Percentiles rank a stretch among this genome's conserved stretches.
These are phyloP conservation scores for Ophiostoma himal-ulmi DNA, from an alignment of 2,329 filamentous ascomycete species.

Conservation along the genomic window DNA sequence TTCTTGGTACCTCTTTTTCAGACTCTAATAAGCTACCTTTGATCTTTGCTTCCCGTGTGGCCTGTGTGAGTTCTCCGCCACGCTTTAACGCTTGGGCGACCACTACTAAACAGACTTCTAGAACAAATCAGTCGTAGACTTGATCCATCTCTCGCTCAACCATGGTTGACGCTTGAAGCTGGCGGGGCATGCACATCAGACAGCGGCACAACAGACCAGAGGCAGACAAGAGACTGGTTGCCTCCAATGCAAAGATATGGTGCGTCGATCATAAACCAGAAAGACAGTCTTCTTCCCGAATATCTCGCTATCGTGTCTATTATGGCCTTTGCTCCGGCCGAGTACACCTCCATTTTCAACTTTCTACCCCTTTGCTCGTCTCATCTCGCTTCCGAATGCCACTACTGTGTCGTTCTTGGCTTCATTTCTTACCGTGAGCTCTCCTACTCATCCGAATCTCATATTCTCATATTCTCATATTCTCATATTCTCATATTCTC, in stretches of 20 bases:
- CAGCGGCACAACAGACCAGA: not conserved
- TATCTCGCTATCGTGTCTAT: not conserved
- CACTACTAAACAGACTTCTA: not conserved
- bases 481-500: too few relatives aligned
- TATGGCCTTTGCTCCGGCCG: not conserved
- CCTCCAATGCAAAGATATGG: not conserved
- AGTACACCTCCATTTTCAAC: not conserved
- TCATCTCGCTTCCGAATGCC: slow-evolving; percentile 3
- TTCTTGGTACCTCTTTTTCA: too few relatives aligned
- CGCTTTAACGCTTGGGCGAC: not conserved
- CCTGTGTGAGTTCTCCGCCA: not conserved
- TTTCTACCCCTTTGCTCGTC: not conserved
- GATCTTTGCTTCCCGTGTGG: not conserved
- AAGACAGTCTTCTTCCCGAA: too few relatives aligned
- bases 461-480: too few relatives aligned
- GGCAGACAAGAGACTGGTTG: not conserved
- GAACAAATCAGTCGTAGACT: not conserved
- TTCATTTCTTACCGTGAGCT: not conserved
- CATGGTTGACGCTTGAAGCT: not conserved
- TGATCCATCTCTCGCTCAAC: not conserved
- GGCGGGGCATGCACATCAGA: not conserved
- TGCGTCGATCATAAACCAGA: not conserved
- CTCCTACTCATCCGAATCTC: not conserved
- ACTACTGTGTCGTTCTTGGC: not conserved
- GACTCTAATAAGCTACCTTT: not conserved